A percentile compares a stretch with the other conserved stretches of the same genome.
These are phyloP conservation scores for Phytopythium kandeliae DNA, from an alignment of 352 stramenopile species.

Conservation along the genomic window DNA sequence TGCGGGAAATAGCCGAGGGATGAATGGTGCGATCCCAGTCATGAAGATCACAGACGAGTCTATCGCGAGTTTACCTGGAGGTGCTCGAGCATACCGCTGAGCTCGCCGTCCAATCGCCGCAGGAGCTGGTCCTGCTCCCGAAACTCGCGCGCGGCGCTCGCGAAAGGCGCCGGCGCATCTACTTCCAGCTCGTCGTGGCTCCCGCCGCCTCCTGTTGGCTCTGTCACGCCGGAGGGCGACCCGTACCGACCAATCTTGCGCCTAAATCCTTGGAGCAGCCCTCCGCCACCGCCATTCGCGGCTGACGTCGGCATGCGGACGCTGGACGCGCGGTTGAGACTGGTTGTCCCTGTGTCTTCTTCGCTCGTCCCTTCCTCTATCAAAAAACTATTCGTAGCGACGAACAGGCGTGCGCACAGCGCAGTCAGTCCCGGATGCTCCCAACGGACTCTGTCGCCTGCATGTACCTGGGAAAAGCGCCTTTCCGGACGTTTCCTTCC, in stretches of 20 bases:
- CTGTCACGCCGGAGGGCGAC: conserved; percentile 1
- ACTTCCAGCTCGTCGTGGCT: conserved; percentile 5
- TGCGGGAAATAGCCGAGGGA: not conserved
- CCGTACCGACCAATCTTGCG: conserved; percentile 55
- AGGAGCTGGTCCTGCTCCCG: conserved; percentile 44
- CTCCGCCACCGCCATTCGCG: conserved; percentile 3
- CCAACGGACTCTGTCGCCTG: too few relatives aligned
- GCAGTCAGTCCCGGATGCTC: too few relatives aligned
- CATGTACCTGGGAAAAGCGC: too few relatives aligned
- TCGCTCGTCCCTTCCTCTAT: too few relatives aligned
- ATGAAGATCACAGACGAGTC: too few relatives aligned
- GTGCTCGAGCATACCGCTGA: conserved; percentile 48
- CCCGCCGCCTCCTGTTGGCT: conserved; percentile 1
- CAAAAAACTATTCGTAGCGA: too few relatives aligned
- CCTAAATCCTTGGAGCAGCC: conserved; percentile 50
- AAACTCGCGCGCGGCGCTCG: conserved; percentile 40
- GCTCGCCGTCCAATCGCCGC: conserved; percentile 34
- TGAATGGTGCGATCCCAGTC: too few relatives aligned
- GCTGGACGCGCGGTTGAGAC: too few relatives aligned
- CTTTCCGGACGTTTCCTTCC: too few relatives aligned
- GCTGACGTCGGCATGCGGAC: conserved; percentile 2
- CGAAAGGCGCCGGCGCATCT: conserved; percentile 21
- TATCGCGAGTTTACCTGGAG: conserved; percentile 20
- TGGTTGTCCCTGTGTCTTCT: too few relatives aligned
- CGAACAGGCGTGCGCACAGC: too few relatives aligned